Evolutionary conservation across 352 stramenopile genomes (phyloP), one percentile per base, ranked within the genome.

Genomic region (Pythium aristosporum): DNA sequence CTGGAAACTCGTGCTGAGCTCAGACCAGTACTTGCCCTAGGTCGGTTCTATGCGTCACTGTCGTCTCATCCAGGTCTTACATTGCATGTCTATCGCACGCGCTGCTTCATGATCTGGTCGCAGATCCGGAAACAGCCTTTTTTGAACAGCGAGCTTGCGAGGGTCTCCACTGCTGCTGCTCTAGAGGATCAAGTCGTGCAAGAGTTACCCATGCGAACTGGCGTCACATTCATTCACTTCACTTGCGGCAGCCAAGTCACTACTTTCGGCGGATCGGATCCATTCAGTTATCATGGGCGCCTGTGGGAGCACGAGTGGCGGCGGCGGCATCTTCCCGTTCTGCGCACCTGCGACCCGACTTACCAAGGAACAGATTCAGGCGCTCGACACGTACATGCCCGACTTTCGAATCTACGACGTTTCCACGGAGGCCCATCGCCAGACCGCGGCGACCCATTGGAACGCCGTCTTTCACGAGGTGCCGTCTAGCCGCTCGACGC

Each of bases 391-490:
- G 63, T 74, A 75, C 57, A 36, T 86, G 12, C 48, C 64, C 5
- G 69, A 76, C 41, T 86, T 86, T 41, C 61, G 42, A 2, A 78
- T 80, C 68, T 64, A 75, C 25, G 69, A 79, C 21, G 70, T 67
- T 2, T 83, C 75, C n/a, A 77, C 68, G 1, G 39, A 65, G 41
- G 42, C 47, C 21, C 75, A 86, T 47, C 63, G 68, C 18, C 62
- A 65, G 44, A 71, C 69, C 5, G 76, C 73, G 11, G 68, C 65
- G 0, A 66, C 65, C 10, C 78, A 81, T 25, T 85, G 72, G 75
- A 65, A 77, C n/a, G 56, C 71, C 15, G 64, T 75, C 3, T 83
- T 86, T 37, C 44, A 18, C 10, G 37, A 52, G 21, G 41, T 39
- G 2, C 37, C 48, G 11, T 62, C 39, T 11, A 52, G n/a, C 16